Conservation (phyloP, 768 basidiomycete species). For the Tylopilus balloui region DNA sequence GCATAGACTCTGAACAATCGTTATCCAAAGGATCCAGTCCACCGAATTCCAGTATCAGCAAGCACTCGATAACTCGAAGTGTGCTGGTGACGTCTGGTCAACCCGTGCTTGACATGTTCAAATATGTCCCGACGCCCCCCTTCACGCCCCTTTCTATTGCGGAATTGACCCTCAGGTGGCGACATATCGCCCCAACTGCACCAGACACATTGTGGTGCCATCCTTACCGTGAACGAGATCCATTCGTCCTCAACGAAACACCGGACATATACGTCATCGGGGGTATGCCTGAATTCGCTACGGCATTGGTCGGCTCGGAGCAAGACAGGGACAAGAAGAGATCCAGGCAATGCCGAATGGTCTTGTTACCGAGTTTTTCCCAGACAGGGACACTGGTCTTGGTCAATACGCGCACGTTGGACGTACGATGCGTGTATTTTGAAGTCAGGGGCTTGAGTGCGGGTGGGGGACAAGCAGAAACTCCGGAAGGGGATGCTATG, state of each 20-base stretch:
- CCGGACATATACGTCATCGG: conserved; percentile 94
- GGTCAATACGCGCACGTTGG: conserved; percentile 74
- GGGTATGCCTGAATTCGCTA: conserved; percentile 80
- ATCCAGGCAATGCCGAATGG: conserved; percentile 54
- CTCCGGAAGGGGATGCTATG: conserved; percentile 18
- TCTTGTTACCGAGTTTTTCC: conserved; percentile 78
- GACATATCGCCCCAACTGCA: conserved; percentile 97
- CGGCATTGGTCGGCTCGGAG: conserved; percentile 53
- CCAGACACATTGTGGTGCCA: conserved; percentile 99
- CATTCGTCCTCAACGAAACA: conserved; percentile 81
- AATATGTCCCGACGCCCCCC: conserved; percentile 74
- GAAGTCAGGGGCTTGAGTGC: conserved; percentile 37
- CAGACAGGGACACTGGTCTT: conserved; percentile 75
- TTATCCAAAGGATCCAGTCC: background rate
- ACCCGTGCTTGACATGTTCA: conserved; percentile 91
- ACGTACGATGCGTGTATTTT: conserved; percentile 59
- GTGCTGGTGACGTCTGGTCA: conserved; percentile 89
- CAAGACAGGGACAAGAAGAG: conserved; percentile 24
- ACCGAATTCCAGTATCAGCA: conserved; percentile 1
- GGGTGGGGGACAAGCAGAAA: conserved; percentile 12
- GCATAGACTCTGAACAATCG: conserved; percentile 29
- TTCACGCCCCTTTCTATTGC: conserved; percentile 72
- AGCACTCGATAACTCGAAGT: conserved; percentile 41
- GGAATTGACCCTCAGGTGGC: conserved; percentile 80
- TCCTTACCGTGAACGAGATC: conserved; percentile 82